Evolutionary conservation across 2,329 filamentous ascomycete species (phyloP).

Genomic region (Talaromyces albobiverticillius): DNA sequence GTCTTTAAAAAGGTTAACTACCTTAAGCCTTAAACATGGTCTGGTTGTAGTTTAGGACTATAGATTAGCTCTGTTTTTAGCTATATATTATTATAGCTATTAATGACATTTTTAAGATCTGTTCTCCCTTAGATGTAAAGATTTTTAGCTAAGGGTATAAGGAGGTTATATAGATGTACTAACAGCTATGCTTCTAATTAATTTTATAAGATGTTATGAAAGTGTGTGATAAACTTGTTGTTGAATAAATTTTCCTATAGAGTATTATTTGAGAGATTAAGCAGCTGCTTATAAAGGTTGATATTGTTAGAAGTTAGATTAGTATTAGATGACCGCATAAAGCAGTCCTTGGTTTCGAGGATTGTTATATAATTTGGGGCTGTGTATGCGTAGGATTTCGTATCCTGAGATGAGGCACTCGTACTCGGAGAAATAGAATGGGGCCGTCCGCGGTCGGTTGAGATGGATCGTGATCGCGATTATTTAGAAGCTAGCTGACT

Average conservation of each 20-base stretch:
- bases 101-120: background rate
- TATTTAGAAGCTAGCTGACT: slow-evolving; percentile 14
- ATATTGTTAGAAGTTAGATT: slow-evolving; percentile 1
- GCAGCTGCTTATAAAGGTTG: background rate
- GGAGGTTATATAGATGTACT: background rate
- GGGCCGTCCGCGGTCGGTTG: slow-evolving; percentile 4
- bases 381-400: slow-evolving; percentile 14
- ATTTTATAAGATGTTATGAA: background rate
- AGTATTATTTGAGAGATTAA: background rate
- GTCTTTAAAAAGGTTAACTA: slow-evolving; percentile 1
- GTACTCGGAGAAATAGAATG: background rate
- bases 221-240: background rate
- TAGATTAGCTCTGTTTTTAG: slow-evolving; percentile 10
- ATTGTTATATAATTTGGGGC: slow-evolving; percentile 14
- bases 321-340: slow-evolving; percentile 13
- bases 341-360: slow-evolving; percentile 15
- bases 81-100: slow-evolving; percentile 7
- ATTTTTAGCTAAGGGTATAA: background rate
- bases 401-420: slow-evolving; percentile 12
- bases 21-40: background rate
- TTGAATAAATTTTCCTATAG: background rate
- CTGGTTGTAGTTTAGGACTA: slow-evolving; percentile 3
- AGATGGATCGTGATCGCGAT: slow-evolving; percentile 11
- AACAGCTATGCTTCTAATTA: background rate
- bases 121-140: background rate